Evolutionary conservation across 306 rosid genomes (phyloP), one percentile per base, ranked within the genome.

Genomic region (Alnus glutinosa): DNA sequence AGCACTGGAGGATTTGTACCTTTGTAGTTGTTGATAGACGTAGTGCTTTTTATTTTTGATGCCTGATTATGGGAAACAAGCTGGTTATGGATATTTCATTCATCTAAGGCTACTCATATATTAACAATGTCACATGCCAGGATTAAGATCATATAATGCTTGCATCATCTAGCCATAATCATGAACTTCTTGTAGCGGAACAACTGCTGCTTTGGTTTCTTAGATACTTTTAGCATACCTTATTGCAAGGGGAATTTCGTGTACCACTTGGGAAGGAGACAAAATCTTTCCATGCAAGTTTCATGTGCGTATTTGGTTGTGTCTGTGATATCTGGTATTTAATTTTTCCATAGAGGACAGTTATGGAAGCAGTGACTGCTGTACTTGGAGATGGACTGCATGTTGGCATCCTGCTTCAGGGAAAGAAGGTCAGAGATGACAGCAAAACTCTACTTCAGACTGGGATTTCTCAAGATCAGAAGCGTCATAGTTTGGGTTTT

Each of bases 381-480:
- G 83, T 89, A 61, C 89, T 89, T 3, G 97, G 92, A 80, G 93
- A 91, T 37, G 97, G 91, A 78, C 79, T 91, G 23, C 94, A 83
- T 70, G 91, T 91, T n/a, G 92, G 97, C n/a, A 88, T 91, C 50
- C 83, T 91, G 76, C 86, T 89, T 57, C 92, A 86, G 77, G 97
- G 97, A 30, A 91, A 91, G 81, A 89, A 89, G 89, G 84, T 91
- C 57, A 84, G 86, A 78, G 97, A 91, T 73, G 93, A 91, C 77
- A 82, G 49, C 79, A 89, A 91, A 85, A 91, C 92, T 78, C 84
- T 91, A 9, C 77, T 89, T 69, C 97, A 91, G 81, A 86, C 92
- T 3, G 97, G 97, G 67, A 91, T 91, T 76, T 89, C 90, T 75
- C 91, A 85, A 73, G 89, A 86, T 36, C 89, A 83, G 62, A 89